phyloP scores from a whole-genome alignment of 331 rosid genomes.

The Phaseolus coccineus region DNA sequence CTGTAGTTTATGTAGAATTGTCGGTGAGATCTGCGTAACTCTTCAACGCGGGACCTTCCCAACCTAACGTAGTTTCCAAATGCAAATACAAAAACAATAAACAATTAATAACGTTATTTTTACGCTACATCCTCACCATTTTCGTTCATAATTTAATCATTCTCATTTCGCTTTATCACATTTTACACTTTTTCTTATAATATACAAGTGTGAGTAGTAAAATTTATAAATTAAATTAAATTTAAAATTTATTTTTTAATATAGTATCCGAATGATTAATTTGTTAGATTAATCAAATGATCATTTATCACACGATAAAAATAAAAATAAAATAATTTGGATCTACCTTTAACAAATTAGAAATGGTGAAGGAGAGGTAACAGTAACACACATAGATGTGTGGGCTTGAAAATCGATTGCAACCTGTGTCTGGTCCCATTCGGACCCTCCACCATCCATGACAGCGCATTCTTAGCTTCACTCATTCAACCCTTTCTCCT shows the following conservation, averaged over 20 bases:
- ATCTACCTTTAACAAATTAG: slow-evolving; percentile 18
- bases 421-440: slow-evolving; percentile 43
- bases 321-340: neutral
- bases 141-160: no score
- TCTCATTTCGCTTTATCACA: no score
- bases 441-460: slow-evolving; percentile 50
- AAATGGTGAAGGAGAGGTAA: slow-evolving; percentile 38
- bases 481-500: slow-evolving; percentile 32
- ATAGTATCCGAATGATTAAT: no score
- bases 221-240: no score
- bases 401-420: slow-evolving; percentile 18
- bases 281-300: no score
- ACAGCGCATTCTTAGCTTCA: slow-evolving; percentile 49
- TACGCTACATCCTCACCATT: neutral
- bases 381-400: neutral
- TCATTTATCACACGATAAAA: no score
- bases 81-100: neutral
- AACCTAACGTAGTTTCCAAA: neutral
- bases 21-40: neutral
- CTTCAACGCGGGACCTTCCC: neutral
- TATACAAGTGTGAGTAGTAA: no score
- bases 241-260: no score
- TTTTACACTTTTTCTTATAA: no score
- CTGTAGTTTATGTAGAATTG: neutral
- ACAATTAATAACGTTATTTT: neutral